Evolutionary conservation across 805 yeast genomes (phyloP).

Genomic region (Wickerhamiella dianesei): DNA sequence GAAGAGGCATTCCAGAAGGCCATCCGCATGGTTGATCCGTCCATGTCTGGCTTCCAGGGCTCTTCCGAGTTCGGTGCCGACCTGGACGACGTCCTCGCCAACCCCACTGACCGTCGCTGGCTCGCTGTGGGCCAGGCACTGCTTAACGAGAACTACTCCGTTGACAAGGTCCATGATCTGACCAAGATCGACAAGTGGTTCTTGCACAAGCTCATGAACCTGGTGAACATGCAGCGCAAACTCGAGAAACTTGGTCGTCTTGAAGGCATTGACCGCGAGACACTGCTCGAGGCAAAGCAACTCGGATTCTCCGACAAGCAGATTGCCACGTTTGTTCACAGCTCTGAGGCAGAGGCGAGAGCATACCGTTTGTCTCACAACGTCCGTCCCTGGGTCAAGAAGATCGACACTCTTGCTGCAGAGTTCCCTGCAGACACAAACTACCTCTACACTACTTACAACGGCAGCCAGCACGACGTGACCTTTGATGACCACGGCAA

Average conservation of each 20-base stretch:
- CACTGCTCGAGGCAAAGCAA: constrained; percentile 69
- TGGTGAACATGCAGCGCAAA: constrained; percentile 63
- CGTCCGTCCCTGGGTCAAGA: constrained; percentile 85
- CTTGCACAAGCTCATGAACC: constrained; percentile 80
- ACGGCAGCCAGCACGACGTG: constrained; percentile 76
- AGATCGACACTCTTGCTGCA: constrained; percentile 94
- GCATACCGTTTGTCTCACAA: constrained; percentile 65
- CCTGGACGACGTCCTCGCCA: constrained; percentile 87
- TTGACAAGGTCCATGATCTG: constrained; percentile 82
- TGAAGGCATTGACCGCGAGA: constrained; percentile 42
- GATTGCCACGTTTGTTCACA: constrained; percentile 62
- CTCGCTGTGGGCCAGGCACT: constrained; percentile 96
- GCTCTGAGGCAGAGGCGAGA: constrained; percentile 71
- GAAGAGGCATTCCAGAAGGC: constrained; percentile 98
- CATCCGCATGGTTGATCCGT: constrained; percentile 79
- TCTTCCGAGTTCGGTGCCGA: constrained; percentile 53
- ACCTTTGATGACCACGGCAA: constrained; percentile 81
- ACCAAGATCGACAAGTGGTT: constrained; percentile 95
- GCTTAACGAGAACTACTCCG: constrained; percentile 78
- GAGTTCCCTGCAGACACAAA: constrained; percentile 97
- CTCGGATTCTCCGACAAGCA: constrained; percentile 93
- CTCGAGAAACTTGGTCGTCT: constrained; percentile 21
- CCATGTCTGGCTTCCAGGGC: constrained; percentile 83
- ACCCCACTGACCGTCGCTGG: constrained; percentile 95
- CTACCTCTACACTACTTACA: constrained; percentile 90